Evolutionary conservation across 106 monocot species (phyloP), one percentile per base, ranked within the genome.

Genomic region (Acanthochlamys bracteata): DNA sequence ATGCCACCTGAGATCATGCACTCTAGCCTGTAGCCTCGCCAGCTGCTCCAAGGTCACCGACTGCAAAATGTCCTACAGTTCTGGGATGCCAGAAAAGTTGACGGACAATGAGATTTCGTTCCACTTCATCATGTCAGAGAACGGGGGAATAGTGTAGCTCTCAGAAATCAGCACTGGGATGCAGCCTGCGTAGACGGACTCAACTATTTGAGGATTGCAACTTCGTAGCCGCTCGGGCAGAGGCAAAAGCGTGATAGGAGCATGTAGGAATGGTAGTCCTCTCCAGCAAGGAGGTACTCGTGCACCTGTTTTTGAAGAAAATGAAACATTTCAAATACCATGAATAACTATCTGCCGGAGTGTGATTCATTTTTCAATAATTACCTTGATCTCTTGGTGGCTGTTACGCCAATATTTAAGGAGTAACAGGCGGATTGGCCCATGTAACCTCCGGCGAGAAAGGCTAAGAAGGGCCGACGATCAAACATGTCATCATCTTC

Each of bases 141-240:
- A 85, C 24, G 89, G 85, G 63, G 76, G 42, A 20, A 69, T 72
- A 59, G n/a, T n/a, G n/a, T 85, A 90, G 20, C 76, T 69, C 7
- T 76, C 55, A 0, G 89, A 82, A 4, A 89, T 74, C 0, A 89
- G 45, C 53, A 80, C 89, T 7, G 85, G 89, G 20, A 90, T 74
- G 61, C 89, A 90, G 57, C 69, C 85, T 0, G 76, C 51, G 40
- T 79, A 78, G 43, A 90, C 79, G 1, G 89, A 79, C 82, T 90
- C 89, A 24, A 81, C 82, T 0, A 90, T 49, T 45, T 85, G 57
- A 3, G 85, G 89, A 69, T 85, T 90, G 89, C 89, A 61, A 90
- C 89, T 69, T 90, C 89, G 60, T 72, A 80, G 16, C 89, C 89
- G 47, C 89, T 90, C 1, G 89, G 85, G 57, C 89, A 90, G 14